phyloP scores from a whole-genome alignment of 2,329 filamentous ascomycete genomes.

The Calonectria pseudoturangicola region DNA sequence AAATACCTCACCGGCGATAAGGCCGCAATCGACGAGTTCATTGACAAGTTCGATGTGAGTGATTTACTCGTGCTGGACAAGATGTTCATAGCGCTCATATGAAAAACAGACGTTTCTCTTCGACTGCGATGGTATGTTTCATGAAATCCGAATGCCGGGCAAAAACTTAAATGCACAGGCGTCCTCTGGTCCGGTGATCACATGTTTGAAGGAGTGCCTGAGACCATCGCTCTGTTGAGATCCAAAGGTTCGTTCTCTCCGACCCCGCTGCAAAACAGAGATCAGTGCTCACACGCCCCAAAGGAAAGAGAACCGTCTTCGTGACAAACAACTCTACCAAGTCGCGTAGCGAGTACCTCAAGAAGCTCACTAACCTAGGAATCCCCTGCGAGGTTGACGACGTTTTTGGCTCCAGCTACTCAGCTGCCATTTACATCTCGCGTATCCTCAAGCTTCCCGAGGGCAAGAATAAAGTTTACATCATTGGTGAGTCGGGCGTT shows the following conservation, averaged over 20 bases:
- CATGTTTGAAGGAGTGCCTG: conserved; percentile 88
- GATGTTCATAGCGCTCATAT: conserved; percentile 18
- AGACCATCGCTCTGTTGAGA: conserved; percentile 89
- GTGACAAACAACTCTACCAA: conserved; percentile 99
- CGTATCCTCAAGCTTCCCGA: conserved; percentile 88
- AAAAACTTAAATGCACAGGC: conserved; percentile 70
- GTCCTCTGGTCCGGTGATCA: conserved; percentile 98
- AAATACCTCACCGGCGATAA: conserved; percentile 87
- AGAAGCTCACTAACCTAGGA: conserved; percentile 88
- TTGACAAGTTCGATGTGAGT: conserved; percentile 93
- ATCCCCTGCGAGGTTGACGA: conserved; percentile 90
- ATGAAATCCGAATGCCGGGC: no score
- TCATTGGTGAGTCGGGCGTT: conserved; percentile 92
- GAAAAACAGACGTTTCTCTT: conserved; percentile 86
- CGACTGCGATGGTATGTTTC: conserved; percentile 90
- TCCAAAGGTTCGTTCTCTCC: conserved; percentile 77
- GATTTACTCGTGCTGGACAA: conserved; percentile 47
- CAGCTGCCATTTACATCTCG: conserved; percentile 94
- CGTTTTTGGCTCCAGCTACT: conserved; percentile 97
- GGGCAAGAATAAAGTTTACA: conserved; percentile 93
- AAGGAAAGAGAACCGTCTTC: conserved; percentile 94
- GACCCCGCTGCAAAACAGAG: background rate
- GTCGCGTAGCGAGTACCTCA: conserved; percentile 92
- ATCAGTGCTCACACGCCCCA: conserved; percentile 6
- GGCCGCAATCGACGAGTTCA: conserved; percentile 85